phyloP scores from a whole-genome alignment of 2,329 filamentous ascomycete genomes.

The Neofusicoccum ribis region DNA sequence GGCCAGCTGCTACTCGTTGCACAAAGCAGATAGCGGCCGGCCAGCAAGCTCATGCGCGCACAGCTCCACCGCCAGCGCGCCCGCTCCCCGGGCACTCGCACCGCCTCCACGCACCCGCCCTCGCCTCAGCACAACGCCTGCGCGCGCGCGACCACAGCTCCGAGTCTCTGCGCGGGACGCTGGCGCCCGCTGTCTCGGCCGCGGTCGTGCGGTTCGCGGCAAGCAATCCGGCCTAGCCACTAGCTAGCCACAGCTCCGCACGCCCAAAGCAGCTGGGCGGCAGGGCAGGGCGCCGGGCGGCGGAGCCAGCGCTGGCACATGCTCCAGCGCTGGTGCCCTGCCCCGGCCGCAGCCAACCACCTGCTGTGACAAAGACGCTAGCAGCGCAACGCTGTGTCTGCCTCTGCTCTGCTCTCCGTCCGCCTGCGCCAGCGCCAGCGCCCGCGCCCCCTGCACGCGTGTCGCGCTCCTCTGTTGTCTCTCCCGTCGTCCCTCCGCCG shows the following conservation, averaged over 20 bases:
- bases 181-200: not conserved
- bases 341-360: not conserved
- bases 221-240: not conserved
- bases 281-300: not conserved
- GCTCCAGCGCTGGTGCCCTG: not conserved
- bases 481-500: not conserved
- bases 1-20: not conserved
- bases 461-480: not conserved
- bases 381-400: not conserved
- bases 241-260: constrained; percentile 6
- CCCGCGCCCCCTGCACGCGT: constrained; percentile 4
- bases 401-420: not conserved
- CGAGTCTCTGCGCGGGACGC: not conserved
- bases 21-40: constrained; percentile 2
- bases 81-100: not conserved
- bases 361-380: not conserved
- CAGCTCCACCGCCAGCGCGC: constrained; percentile 2
- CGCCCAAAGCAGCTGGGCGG: constrained; percentile 3
- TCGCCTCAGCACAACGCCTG: not conserved
- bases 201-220: not conserved
- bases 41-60: not conserved
- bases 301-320: not conserved
- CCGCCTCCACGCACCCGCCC: not conserved
- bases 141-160: not conserved
- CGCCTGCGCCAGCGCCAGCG: not conserved